Evolutionary conservation across 2,329 filamentous ascomycete genomes (phyloP).

Genomic region (Venturia asperata): DNA sequence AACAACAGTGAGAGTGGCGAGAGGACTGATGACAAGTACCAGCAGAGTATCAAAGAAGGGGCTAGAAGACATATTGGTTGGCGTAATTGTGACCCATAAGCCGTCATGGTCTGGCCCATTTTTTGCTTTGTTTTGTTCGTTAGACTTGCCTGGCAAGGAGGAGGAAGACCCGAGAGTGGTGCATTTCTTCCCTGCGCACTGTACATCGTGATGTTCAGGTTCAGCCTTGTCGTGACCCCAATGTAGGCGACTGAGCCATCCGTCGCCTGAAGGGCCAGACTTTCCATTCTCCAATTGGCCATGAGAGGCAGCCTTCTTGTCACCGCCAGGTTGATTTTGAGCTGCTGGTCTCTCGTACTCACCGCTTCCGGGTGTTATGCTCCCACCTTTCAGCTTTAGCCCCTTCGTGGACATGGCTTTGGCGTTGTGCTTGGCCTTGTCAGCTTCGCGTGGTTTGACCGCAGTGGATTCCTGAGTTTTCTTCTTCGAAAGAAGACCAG

Average conservation of each 20-base stretch:
- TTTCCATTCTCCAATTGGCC: not conserved
- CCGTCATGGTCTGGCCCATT: slow-evolving; percentile 54
- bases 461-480: slow-evolving; percentile 21
- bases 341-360: slow-evolving; percentile 46
- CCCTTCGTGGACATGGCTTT: slow-evolving; percentile 22
- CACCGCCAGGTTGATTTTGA: not conserved
- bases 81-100: slow-evolving; percentile 93
- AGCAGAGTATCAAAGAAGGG: slow-evolving; percentile 94
- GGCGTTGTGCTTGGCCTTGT: slow-evolving; percentile 18
- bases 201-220: slow-evolving; percentile 11
- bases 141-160: slow-evolving; percentile 9
- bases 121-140: slow-evolving; percentile 23
- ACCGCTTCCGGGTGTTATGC: slow-evolving; percentile 64
- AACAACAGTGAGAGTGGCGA: slow-evolving; percentile 87
- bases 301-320: not conserved
- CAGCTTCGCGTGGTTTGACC: slow-evolving; percentile 17
- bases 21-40: slow-evolving; percentile 90
- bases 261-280: not conserved
- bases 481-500: slow-evolving; percentile 54
- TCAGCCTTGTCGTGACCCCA: not conserved
- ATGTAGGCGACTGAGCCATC: slow-evolving; percentile 16
- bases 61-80: slow-evolving; percentile 76
- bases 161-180: not conserved
- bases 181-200: slow-evolving; percentile 16
- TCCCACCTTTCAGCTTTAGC: slow-evolving; percentile 52